phyloP scores from a whole-genome alignment of 257 asterid genomes.

The Marsdenia floribunda region DNA sequence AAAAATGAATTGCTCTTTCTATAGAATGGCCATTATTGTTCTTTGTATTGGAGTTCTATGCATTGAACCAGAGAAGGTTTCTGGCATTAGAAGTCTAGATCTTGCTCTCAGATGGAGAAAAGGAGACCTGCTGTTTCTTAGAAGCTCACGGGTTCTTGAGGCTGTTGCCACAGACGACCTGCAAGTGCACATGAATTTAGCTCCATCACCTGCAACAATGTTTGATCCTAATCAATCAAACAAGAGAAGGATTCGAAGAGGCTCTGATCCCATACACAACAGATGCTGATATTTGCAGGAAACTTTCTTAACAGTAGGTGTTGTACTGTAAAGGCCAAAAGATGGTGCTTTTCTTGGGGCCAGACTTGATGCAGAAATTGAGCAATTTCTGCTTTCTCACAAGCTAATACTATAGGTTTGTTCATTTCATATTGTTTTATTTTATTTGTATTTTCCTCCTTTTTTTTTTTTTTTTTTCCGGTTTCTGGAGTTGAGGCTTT shows the following conservation, averaged over 20 bases:
- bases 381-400: constrained; percentile 15
- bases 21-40: constrained; percentile 33
- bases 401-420: constrained; percentile 13
- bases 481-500: constrained; percentile 9
- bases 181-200: constrained; percentile 30
- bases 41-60: constrained; percentile 42
- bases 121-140: constrained; percentile 14
- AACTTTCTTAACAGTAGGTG: not conserved
- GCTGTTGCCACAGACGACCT: constrained; percentile 32
- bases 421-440: constrained; percentile 1
- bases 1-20: constrained; percentile 43
- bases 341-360: constrained; percentile 12
- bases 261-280: constrained; percentile 85
- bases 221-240: constrained; percentile 63
- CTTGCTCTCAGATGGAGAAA: constrained; percentile 44
- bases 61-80: constrained; percentile 34
- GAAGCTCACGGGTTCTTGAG: constrained; percentile 32
- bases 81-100: constrained; percentile 39
- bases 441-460: not conserved
- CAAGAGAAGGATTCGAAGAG: constrained; percentile 64
- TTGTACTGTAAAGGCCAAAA: constrained; percentile 9
- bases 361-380: constrained; percentile 11
- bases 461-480: not conserved
- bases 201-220: constrained; percentile 58
- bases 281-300: constrained; percentile 30